Base-by-base conservation (phyloP, 1,284 basidiomycete genomes). In the Rhizoctonia solani region DNA sequence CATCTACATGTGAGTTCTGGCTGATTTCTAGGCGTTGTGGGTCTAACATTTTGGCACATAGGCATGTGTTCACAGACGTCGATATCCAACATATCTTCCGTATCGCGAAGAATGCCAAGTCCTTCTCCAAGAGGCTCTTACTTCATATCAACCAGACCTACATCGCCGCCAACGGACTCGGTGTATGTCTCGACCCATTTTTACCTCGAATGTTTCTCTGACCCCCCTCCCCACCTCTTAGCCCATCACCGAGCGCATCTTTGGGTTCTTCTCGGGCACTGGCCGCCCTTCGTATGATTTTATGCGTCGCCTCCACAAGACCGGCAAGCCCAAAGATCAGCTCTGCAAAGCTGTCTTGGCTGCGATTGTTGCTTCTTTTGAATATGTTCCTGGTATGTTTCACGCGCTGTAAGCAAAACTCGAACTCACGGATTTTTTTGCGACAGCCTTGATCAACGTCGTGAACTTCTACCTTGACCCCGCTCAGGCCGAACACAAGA, bases 51-150 rank as follows among this genome's bases (percentile, higher is more conserved):
- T 0, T 9, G 19, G 16, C 37, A 4, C 9, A 6, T 70, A 90
- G 88, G 30, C 88, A 83, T 73, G 77, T 91, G 68, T 92, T 90
- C 83, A 81, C 90, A n/a, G 84, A 90, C 66, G 77, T 85, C 42
- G 87, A 89, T 65, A 72, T 81, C 2, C 79, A 81, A 1, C 83
- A 84, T 70, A 76, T 84, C 49, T 82, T 87, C 80, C 79, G 81
- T 14, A 73, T 85, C 30, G 80, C 83, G 71, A 75, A 79, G 49
- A 82, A 80, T 67, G 84, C 84, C 9, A 81, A 81, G 67, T 76
- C 9, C 50, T 44, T 56, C 52, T 44, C 44, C 23, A 19, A 19
- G 4, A 23, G 16, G 11, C 32, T 56, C 25, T 56, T 49, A 41
- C 21, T 27, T 16, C 37, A 39, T 39, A 55, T 58, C 41, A 66